Percentiles rank a stretch among this genome's conserved stretches.
phyloP scores from a whole-genome alignment of 352 stramenopile genomes.

The Globisporangium heterothallicum region DNA sequence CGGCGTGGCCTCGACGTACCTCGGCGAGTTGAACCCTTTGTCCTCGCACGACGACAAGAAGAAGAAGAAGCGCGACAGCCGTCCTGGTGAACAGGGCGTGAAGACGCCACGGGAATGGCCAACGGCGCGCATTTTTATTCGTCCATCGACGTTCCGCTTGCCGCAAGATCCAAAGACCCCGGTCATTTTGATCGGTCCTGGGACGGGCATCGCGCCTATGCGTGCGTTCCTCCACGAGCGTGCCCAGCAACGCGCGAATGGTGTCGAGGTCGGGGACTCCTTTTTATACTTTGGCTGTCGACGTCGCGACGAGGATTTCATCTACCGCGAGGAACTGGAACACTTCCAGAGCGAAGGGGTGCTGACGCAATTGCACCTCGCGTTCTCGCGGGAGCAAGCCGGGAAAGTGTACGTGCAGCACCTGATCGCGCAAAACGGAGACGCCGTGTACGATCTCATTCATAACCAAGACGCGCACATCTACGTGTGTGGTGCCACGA shows the following conservation, averaged over 20 bases:
- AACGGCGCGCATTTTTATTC: slow-evolving; percentile 88
- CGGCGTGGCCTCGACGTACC: slow-evolving; percentile 93
- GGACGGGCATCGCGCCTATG: slow-evolving; percentile 97
- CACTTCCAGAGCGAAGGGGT: slow-evolving; percentile 76
- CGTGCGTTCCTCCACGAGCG: slow-evolving; percentile 95
- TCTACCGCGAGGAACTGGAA: slow-evolving; percentile 91
- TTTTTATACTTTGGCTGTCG: slow-evolving; percentile 94
- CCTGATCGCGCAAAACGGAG: slow-evolving; percentile 80
- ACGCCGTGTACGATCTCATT: slow-evolving; percentile 58
- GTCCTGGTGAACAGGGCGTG: slow-evolving; percentile 60
- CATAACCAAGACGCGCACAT: slow-evolving; percentile 75
- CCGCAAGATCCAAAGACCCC: slow-evolving; percentile 84
- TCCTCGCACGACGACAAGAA: slow-evolving; percentile 29
- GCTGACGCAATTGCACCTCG: slow-evolving; percentile 89
- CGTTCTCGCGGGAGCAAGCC: slow-evolving; percentile 92
- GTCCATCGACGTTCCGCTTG: slow-evolving; percentile 94
- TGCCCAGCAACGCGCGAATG: slow-evolving; percentile 56
- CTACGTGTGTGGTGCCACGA: slow-evolving; percentile 97
- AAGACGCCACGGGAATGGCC: slow-evolving; percentile 69
- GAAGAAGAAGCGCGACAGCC: slow-evolving; percentile 73
- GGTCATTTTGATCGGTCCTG: slow-evolving; percentile 94
- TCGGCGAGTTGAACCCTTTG: slow-evolving; percentile 64
- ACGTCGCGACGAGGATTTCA: slow-evolving; percentile 78
- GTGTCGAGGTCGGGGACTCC: slow-evolving; percentile 67
- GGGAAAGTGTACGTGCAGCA: slow-evolving; percentile 99